A percentile compares a stretch with the other conserved stretches of the same genome.
Evolutionary conservation across 257 asterid species (phyloP).

Genomic region (Echium plantagineum): DNA sequence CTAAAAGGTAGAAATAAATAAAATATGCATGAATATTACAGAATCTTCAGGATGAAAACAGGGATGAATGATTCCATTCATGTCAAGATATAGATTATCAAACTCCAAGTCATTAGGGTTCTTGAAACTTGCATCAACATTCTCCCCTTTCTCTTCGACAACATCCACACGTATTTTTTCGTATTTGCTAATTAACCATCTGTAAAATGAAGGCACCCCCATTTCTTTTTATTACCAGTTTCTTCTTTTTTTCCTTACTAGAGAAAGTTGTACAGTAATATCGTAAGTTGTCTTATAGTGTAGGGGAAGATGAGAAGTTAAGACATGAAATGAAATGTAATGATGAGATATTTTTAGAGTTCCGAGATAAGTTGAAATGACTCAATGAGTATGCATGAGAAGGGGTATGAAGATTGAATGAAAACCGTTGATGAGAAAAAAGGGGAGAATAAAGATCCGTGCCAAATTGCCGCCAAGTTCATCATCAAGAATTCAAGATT

Average conservation of each 20-base stretch:
- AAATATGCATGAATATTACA: background rate
- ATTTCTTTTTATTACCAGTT: background rate
- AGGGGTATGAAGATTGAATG: no score
- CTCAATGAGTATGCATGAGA: no score
- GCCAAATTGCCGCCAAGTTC: no score
- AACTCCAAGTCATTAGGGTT: conserved; percentile 6
- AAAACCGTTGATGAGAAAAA: no score
- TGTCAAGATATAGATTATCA: conserved; percentile 15
- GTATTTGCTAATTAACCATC: conserved; percentile 13
- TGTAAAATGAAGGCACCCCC: conserved; percentile 17
- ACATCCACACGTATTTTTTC: conserved; percentile 9
- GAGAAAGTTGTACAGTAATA: background rate
- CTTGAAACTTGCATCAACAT: background rate
- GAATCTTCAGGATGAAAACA: conserved; percentile 16
- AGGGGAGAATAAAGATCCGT: no score
- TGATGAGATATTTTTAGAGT: background rate
- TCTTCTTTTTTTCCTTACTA: background rate
- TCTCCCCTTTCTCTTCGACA: background rate
- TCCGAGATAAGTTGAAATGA: background rate
- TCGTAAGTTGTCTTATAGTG: background rate
- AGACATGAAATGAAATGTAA: background rate
- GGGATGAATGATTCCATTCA: conserved; percentile 20
- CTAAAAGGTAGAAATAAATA: no score
- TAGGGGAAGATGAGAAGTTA: background rate
- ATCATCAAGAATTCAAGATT: no score